phyloP scores from a whole-genome alignment of 176 grass and related monocot species.

The bread wheat (Triticum aestivum) region IWGSC_CS_RefSeq_v2.1 NC_057802.1:47574406-47574905 shows the following conservation, averaged over 20 bases:
- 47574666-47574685: slow-evolving; percentile 29
- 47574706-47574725: slow-evolving; percentile 25
- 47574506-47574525: slow-evolving; percentile 32
- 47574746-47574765: slow-evolving; percentile 46
- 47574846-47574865: slow-evolving; percentile 49
- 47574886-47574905: slow-evolving; percentile 47
- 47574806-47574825: slow-evolving; percentile 43
- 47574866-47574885: slow-evolving; percentile 45
- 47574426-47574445: slow-evolving; percentile 33
- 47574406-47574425: slow-evolving; percentile 34
- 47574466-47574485: slow-evolving; percentile 34
- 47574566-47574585: slow-evolving; percentile 39
- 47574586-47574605: slow-evolving; percentile 25
- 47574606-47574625: slow-evolving; percentile 29
- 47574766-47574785: slow-evolving; percentile 35
- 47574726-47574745: slow-evolving; percentile 29
- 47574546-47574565: slow-evolving; percentile 15
- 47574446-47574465: slow-evolving; percentile 46
- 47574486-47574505: slow-evolving; percentile 39
- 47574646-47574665: slow-evolving; percentile 49
- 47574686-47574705: slow-evolving; percentile 42
- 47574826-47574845: slow-evolving; percentile 36
- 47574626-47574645: slow-evolving; percentile 25
- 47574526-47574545: slow-evolving; percentile 18
- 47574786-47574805: slow-evolving; percentile 34